Conservation (phyloP, 148 eudicot species). For the Drosera capensis region DNA sequence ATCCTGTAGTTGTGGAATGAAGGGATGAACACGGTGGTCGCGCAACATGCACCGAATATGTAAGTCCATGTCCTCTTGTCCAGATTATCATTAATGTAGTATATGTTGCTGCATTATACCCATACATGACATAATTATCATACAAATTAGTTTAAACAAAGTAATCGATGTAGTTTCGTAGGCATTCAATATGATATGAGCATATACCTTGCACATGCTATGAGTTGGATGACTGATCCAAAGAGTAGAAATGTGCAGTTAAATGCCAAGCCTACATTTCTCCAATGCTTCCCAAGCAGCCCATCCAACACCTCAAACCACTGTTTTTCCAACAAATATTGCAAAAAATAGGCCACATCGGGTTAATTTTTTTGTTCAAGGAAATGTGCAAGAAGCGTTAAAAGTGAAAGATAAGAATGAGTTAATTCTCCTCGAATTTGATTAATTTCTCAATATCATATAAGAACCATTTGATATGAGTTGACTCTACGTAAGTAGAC, state of each 20-base stretch:
- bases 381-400: too few relatives aligned
- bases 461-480: background rate
- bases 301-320: slow-evolving; percentile 99
- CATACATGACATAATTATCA: background rate
- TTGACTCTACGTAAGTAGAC: too few relatives aligned
- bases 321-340: slow-evolving; percentile 19
- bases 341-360: background rate
- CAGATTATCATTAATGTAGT: slow-evolving; percentile 79
- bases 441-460: too few relatives aligned
- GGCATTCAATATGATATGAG: too few relatives aligned
- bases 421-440: too few relatives aligned
- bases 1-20: slow-evolving; percentile 88
- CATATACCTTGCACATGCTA: slow-evolving; percentile 88
- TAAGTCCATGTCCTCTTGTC: slow-evolving; percentile 98
- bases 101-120: slow-evolving; percentile 60
- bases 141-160: background rate
- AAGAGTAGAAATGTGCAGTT: slow-evolving; percentile 86
- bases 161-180: background rate
- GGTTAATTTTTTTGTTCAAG: too few relatives aligned
- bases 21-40: slow-evolving; percentile 81
- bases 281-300: slow-evolving; percentile 83
- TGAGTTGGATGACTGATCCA: slow-evolving; percentile 95
- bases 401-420: background rate
- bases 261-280: slow-evolving; percentile 93
- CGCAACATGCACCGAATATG: slow-evolving; percentile 93